phyloP scores from a whole-genome alignment of 108 stramenopile genomes.

The Licmophora abbreviata region DNA sequence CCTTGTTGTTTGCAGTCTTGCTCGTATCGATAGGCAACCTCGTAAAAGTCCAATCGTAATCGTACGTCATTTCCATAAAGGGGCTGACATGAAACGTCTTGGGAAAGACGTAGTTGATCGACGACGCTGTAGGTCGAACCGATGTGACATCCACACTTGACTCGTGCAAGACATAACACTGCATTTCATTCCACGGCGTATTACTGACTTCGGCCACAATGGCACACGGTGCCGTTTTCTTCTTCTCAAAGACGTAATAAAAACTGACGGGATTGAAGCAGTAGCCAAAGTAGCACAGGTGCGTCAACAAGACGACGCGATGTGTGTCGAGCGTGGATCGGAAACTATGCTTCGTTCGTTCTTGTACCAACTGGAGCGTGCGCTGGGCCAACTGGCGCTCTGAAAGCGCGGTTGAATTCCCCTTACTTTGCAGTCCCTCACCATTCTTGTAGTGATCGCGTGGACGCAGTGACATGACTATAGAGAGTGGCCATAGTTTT shows the following conservation, averaged over 20 bases:
- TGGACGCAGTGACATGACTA: slow-evolving; percentile 38
- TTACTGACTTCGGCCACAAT: slow-evolving; percentile 91
- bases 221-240: slow-evolving; percentile 30
- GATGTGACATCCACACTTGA: slow-evolving; percentile 42
- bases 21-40: slow-evolving; percentile 6
- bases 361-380: slow-evolving; percentile 37
- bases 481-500: slow-evolving; percentile 45
- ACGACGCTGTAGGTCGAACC: neutral
- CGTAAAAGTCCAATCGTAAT: slow-evolving; percentile 87
- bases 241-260: slow-evolving; percentile 53
- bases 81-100: slow-evolving; percentile 95
- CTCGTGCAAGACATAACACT: slow-evolving; percentile 82
- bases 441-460: slow-evolving; percentile 72
- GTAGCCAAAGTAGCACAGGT: slow-evolving; percentile 77
- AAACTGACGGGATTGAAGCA: slow-evolving; percentile 89
- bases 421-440: slow-evolving; percentile 32
- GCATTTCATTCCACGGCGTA: slow-evolving; percentile 95
- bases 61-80: slow-evolving; percentile 95
- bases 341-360: slow-evolving; percentile 46
- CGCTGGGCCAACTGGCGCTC: slow-evolving; percentile 26
- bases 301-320: slow-evolving; percentile 55
- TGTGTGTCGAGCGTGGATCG: slow-evolving; percentile 18
- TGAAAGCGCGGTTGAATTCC: neutral
- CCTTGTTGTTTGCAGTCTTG: slow-evolving; percentile 10
- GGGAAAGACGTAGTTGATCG: slow-evolving; percentile 30